Evolutionary conservation across 805 yeast species (phyloP), one percentile per base, ranked within the genome.

Genomic region (Nakazawaea wyomingensis): DNA sequence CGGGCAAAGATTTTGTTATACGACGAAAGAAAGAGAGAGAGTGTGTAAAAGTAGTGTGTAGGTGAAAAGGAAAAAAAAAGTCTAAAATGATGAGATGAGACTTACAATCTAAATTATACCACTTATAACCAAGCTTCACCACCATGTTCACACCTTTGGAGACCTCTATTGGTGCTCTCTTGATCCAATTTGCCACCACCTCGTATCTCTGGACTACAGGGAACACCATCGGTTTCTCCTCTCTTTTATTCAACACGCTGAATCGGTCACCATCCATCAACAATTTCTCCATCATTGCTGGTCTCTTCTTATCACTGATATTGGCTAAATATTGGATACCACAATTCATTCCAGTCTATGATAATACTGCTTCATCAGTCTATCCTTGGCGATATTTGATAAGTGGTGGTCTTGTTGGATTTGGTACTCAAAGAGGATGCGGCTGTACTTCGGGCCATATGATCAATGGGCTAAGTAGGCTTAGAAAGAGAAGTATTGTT

Each of bases 361-460:
- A 26, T 20, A 11, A 24, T 24, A 8, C 8, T 3, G 11, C 27
- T 24, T 24, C 11, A 24, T n/a, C 24, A 10, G 4, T 4, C 11
- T 13, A 24, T 5, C 4, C 21, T 10, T 30, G 33, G 16, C 16
- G 31, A 7, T 34, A 39, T 11, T n/a, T 41, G 4, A 19, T 49
- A 8, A 64, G 74, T 1, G 79, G 80, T 0, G 43, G 64, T 0
- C 49, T 73, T 1, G 73, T 67, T 2, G 80, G 80, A 0, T 17
- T 68, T 2, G 80, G 80, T 1, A 68, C 80, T 0, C 63, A 63
- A 27, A 52, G 61, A 26, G 79, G 75, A 0, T 57, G 64, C 24
- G 80, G 80, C 2, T 75, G 80, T 44, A 75, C 80, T 1, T 72
- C 78, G 0, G 80, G 80, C 3, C 80, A 75, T 49, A 71, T 75